These are phyloP conservation scores for Epicoccum nigrum DNA, from an alignment of 2,329 filamentous ascomycete species.

Conservation along the genomic window DNA sequence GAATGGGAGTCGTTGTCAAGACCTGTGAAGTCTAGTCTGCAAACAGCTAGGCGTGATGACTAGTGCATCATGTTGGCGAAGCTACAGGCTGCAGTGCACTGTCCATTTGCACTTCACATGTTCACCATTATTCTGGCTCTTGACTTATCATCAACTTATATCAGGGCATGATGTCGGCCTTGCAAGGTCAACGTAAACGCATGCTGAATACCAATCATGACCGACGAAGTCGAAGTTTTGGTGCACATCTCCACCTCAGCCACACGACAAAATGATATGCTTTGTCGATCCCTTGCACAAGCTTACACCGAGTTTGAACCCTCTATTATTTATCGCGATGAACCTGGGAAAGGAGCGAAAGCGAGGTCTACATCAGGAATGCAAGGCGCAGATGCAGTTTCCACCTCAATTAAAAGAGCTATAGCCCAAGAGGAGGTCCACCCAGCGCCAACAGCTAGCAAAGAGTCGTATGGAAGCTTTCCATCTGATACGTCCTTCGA, in stretches of 20 bases:
- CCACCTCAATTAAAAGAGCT: neutral
- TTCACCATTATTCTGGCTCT: neutral
- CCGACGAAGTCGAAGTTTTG: conserved; percentile 53
- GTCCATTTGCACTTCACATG: neutral
- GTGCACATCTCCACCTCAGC: conserved; percentile 55
- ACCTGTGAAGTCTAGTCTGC: neutral
- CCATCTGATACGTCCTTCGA: conserved; percentile 32
- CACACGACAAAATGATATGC: conserved; percentile 50
- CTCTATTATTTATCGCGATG: neutral
- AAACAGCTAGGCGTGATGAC: neutral
- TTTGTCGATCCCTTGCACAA: conserved; percentile 48
- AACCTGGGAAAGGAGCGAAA: neutral
- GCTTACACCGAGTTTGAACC: conserved; percentile 50
- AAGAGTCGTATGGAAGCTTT: conserved; percentile 45
- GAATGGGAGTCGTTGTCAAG: too few species aligned
- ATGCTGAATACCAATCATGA: conserved; percentile 27
- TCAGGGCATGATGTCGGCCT: conserved; percentile 14
- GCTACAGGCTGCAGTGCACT: neutral
- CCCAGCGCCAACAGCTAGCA: conserved; percentile 25
- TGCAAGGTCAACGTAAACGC: conserved; percentile 7
- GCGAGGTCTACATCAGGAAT: neutral
- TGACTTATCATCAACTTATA: neutral
- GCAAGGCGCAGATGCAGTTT: neutral
- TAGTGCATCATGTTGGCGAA: neutral
- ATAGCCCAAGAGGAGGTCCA: neutral